These are phyloP conservation scores for Cercospora zeae-maydis DNA, from an alignment of 2,329 filamentous ascomycete species.

Conservation along the genomic window DNA sequence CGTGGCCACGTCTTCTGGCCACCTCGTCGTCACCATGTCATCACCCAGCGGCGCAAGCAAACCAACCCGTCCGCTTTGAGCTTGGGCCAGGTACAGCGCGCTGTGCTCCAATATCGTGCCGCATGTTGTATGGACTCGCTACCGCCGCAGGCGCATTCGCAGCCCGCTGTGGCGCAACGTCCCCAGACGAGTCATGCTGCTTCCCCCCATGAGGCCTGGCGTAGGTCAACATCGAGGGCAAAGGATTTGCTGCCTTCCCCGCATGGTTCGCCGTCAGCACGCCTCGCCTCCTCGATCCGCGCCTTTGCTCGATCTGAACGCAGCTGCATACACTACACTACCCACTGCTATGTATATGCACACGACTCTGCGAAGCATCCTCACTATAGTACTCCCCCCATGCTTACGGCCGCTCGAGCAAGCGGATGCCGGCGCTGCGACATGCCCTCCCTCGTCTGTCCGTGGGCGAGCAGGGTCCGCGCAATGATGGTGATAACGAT, in stretches of 20 bases:
- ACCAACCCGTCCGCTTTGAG: slow-evolving; percentile 1
- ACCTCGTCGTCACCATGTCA: slow-evolving; percentile 12
- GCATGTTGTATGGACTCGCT: slow-evolving; percentile 10
- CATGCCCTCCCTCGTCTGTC: background rate
- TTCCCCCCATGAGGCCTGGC: background rate
- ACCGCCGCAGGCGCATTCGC: background rate
- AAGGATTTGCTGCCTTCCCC: slow-evolving; percentile 6
- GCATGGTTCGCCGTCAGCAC: slow-evolving; percentile 5
- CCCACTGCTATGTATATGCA: background rate
- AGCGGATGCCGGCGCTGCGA: background rate
- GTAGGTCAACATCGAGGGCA: background rate
- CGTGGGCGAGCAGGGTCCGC: background rate
- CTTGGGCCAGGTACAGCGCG: slow-evolving; percentile 11
- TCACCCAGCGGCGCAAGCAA: slow-evolving; percentile 1
- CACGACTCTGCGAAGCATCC: background rate
- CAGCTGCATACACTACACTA: background rate
- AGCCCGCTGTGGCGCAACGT: slow-evolving; percentile 2
- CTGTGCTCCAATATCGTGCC: background rate
- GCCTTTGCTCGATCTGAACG: background rate
- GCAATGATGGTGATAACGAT: slow-evolving; percentile 1
- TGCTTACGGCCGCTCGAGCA: background rate
- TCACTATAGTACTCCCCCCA: background rate
- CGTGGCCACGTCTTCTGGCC: background rate
- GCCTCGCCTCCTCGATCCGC: background rate
- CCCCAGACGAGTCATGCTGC: slow-evolving; percentile 5